Evolutionary conservation across 371 early-diverging fungal genomes (phyloP).

Genomic region (Mucor indicus): DNA sequence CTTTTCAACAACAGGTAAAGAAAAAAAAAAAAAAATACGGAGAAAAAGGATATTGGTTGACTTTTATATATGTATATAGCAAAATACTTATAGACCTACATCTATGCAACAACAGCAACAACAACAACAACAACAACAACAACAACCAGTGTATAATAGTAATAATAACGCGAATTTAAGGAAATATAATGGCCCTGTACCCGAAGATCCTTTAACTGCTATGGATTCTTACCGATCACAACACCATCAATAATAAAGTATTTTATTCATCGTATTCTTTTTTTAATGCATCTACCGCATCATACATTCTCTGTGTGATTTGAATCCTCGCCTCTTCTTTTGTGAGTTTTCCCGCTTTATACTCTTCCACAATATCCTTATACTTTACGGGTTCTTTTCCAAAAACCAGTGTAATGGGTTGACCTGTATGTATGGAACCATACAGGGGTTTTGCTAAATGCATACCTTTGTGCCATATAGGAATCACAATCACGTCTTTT

Average conservation of each 20-base stretch:
- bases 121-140: slow-evolving; percentile 6
- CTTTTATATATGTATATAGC: background rate
- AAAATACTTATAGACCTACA: background rate
- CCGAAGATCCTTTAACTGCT: slow-evolving; percentile 31
- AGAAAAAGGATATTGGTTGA: background rate
- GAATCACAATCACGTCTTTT: slow-evolving; percentile 49
- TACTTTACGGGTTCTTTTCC: slow-evolving; percentile 76
- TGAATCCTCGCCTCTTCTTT: slow-evolving; percentile 57
- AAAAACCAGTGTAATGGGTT: slow-evolving; percentile 53
- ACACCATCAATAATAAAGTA: background rate
- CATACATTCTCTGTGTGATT: slow-evolving; percentile 55
- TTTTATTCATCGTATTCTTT: slow-evolving; percentile 20
- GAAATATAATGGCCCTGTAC: slow-evolving; percentile 23
- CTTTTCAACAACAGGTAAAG: slow-evolving; percentile 17
- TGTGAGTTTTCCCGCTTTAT: slow-evolving; percentile 45
- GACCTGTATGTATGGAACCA: slow-evolving; percentile 33
- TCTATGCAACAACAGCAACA: background rate
- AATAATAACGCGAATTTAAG: background rate
- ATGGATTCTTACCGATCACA: slow-evolving; percentile 25
- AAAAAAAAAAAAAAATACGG: background rate
- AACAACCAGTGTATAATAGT: slow-evolving; percentile 1
- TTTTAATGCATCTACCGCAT: slow-evolving; percentile 41
- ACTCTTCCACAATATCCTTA: slow-evolving; percentile 50
- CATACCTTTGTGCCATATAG: slow-evolving; percentile 70
- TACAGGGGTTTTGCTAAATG: slow-evolving; percentile 49